These are phyloP conservation scores for Cyclotella sp. DNA, from an alignment of 108 stramenopile genomes.

Conservation along the genomic window DNA sequence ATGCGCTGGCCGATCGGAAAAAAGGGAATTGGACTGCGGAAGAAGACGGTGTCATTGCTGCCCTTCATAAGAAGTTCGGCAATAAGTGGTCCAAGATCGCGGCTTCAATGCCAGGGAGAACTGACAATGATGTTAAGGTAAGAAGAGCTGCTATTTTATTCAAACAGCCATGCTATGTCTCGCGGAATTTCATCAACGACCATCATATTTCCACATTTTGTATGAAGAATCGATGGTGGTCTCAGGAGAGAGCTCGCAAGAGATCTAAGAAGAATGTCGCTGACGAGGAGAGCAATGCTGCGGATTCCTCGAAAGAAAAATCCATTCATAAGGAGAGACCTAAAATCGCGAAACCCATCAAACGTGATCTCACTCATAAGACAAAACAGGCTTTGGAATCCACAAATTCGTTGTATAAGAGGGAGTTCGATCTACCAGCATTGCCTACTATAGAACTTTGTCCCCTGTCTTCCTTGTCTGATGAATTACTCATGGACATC, in stretches of 20 bases:
- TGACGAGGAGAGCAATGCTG: not conserved
- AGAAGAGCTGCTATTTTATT: not conserved
- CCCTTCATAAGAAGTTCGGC: conserved; percentile 7
- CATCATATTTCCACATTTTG: not conserved
- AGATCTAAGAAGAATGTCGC: not conserved
- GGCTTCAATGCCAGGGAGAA: not conserved
- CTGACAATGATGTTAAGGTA: conserved; percentile 8
- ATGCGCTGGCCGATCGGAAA: not conserved
- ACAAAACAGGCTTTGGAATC: not conserved
- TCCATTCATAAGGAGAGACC: not conserved
- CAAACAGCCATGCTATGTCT: not conserved
- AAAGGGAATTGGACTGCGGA: conserved; percentile 5
- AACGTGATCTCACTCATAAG: not conserved
- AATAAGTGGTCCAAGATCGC: conserved; percentile 13
- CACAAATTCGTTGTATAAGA: not conserved
- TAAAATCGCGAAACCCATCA: not conserved
- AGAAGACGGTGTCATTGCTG: not conserved
- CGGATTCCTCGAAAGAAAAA: not conserved
- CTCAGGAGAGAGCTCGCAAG: not conserved
- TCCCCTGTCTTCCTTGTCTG: not conserved
- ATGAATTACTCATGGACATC: not conserved
- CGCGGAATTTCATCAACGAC: not conserved
- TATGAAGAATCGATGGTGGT: conserved; percentile 4
- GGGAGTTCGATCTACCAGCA: not conserved
- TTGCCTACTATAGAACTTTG: not conserved